Evolutionary conservation across 1,284 basidiomycete genomes (phyloP).

Genomic region (Violaceomyces palustris): DNA sequence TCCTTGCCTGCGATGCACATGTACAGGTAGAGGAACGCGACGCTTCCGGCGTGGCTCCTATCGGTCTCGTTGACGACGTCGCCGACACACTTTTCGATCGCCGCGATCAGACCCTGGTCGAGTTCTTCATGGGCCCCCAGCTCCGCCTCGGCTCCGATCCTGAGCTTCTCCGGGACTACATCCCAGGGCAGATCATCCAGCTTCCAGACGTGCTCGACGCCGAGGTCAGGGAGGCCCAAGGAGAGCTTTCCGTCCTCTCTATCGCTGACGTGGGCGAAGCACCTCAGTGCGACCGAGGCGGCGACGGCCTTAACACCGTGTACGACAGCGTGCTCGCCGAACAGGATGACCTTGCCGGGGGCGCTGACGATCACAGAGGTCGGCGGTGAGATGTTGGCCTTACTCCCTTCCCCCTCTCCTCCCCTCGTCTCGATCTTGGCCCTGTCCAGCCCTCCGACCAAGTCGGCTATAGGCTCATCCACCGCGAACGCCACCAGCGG

Average conservation of each 20-base stretch:
- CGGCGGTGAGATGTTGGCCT: slow-evolving; percentile 11
- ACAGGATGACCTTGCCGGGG: slow-evolving; percentile 95
- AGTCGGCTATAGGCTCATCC: slow-evolving; percentile 18
- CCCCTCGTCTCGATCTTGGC: slow-evolving; percentile 41
- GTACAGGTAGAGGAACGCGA: slow-evolving; percentile 91
- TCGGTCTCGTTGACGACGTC: slow-evolving; percentile 35
- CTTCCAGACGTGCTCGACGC: slow-evolving; percentile 76
- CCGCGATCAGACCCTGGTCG: slow-evolving; percentile 17
- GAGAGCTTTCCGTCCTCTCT: slow-evolving; percentile 70
- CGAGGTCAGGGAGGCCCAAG: slow-evolving; percentile 75
- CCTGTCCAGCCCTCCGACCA: slow-evolving; percentile 33
- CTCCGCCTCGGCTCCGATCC: slow-evolving; percentile 61
- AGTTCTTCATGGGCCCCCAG: slow-evolving; percentile 63
- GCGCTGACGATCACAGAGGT: slow-evolving; percentile 54
- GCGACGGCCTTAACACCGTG: slow-evolving; percentile 95
- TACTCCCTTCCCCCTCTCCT: slow-evolving; percentile 32
- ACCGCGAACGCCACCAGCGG: slow-evolving; percentile 13
- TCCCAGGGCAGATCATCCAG: slow-evolving; percentile 78
- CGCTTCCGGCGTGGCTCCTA: slow-evolving; percentile 61
- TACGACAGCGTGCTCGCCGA: slow-evolving; percentile 98
- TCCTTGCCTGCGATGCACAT: slow-evolving; percentile 66
- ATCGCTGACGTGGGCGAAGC: slow-evolving; percentile 78
- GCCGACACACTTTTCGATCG: slow-evolving; percentile 37
- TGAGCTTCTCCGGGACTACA: slow-evolving; percentile 53
- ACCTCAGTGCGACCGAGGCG: slow-evolving; percentile 88